Evolutionary conservation across 768 basidiomycete genomes (phyloP), one percentile per base, ranked within the genome.

Genomic region (Dioszegia crocea): DNA sequence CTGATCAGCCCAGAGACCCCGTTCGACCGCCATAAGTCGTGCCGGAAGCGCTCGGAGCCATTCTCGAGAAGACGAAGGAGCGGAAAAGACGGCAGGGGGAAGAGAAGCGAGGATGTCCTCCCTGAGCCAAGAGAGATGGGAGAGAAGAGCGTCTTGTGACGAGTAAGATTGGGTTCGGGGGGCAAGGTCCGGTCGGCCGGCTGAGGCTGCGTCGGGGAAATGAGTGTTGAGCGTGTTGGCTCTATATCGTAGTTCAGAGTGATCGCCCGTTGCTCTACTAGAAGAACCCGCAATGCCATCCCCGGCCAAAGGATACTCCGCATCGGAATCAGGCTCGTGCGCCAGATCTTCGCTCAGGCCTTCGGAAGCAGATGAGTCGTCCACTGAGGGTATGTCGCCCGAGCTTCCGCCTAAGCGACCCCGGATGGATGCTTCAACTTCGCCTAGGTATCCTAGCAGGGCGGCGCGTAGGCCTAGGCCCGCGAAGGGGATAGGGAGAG

Each of bases 371-470:
- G 63, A 64, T 0, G 58, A 55, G 16, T 44, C 43, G 50, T 52
- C 61, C 41, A 9, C 17, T 16, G 11, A 31, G 3, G 17, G 21
- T 21, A 21, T 23, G 54, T 6, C 58, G 31, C 1, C 31, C 29
- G 4, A 46, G 43, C 26, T 48, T 55, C 14, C 64, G 3, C 53
- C 63, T 10, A 73, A 52, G 19, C 68, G 45, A 12, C 58, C 66
- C 50, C 65, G 54, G 2, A 75, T 36, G 3, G 69, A 65, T 8
- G 60, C 48, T 57, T 76, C 75, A 9, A 73, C 70, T 47, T 77
- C 76, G 4, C 69, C 64, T 6, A 76, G 39, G 43, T 76, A 75
- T 4, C 75, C 75, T 12, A 76, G 56, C 2, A 76, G 60, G 9
- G 73, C 76, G 24, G 68, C 56, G 40, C 72, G 64, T 9, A 76